These are phyloP conservation scores for Penicillium sp. DNA, from an alignment of 2,329 filamentous ascomycete species.

Conservation along the genomic window DNA sequence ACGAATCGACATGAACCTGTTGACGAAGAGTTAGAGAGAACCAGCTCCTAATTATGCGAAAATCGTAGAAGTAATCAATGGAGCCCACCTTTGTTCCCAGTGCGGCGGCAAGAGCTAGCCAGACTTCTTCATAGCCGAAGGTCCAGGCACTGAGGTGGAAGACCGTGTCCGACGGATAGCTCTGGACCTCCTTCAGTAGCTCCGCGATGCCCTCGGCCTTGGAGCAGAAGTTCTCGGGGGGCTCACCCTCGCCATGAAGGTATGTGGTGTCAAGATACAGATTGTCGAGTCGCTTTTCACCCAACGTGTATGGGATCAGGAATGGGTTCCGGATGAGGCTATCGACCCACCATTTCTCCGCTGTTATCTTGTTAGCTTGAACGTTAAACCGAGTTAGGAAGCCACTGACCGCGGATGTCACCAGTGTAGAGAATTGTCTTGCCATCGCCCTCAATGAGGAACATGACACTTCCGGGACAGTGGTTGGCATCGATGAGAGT, in stretches of 20 bases:
- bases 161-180: constrained; percentile 71
- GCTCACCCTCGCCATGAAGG: constrained; percentile 17
- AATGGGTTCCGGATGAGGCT: constrained; percentile 69
- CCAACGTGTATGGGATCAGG: constrained; percentile 71
- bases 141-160: constrained; percentile 92
- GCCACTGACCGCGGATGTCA: constrained; percentile 66
- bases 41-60: neutral
- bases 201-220: constrained; percentile 77
- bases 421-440: constrained; percentile 85
- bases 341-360: constrained; percentile 85
- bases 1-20: constrained; percentile 78
- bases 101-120: constrained; percentile 74
- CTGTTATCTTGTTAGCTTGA: constrained; percentile 27
- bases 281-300: constrained; percentile 69
- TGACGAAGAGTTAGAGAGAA: neutral
- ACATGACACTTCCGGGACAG: constrained; percentile 89
- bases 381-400: neutral
- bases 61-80: constrained; percentile 6
- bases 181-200: constrained; percentile 66
- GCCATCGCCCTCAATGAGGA: constrained; percentile 74
- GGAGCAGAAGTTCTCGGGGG: constrained; percentile 56
- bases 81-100: constrained; percentile 62
- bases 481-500: constrained; percentile 92
- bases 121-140: constrained; percentile 90
- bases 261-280: constrained; percentile 89